Evolutionary conservation across 2,329 filamentous ascomycete genomes (phyloP), one percentile per base, ranked within the genome.

Genomic region (Aureobasidium zeae): DNA sequence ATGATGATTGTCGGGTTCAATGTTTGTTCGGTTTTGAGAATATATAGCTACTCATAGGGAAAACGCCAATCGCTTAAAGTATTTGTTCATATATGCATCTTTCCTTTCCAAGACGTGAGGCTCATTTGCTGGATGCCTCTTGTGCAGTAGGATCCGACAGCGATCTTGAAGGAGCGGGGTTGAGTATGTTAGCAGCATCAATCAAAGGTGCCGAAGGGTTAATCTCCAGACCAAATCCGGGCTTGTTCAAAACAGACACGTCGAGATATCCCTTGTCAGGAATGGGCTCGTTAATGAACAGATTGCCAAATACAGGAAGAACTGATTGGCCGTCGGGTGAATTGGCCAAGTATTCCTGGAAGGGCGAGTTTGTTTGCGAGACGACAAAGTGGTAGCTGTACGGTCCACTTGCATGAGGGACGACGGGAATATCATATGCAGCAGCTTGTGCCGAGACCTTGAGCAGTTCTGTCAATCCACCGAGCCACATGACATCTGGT

Each of bases 381-480:
- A 94, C 81, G 52, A 94, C 88, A 59, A 93, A 95, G 66, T 95
- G 88, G 66, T 95, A 95, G 57, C 85, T 91, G 69, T 95, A 95
- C 3, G 88, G 85, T 1, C 88, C 88, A 49, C 83, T 91, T 32
- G 88, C 88, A 60, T 95, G 88, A n/a, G 88, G 88, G 11, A 95
- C 86, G 12, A 95, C 87, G 10, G 88, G 88, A 48, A 95, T 83
- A 58, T 95, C 88, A 64, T 95, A 95, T 16, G 88, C 88, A 4
- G 87, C 78, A 3, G 88, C 88, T 77, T 93, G 82, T 43, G 87
- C 83, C 12, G 86, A 76, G 41, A 95, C 82, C 65, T 86, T 91
- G 52, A 95, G 78, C 46, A 95, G 73, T 65, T 95, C 88, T 1
- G 88, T 95, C 72, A 95, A 64, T 49, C 88, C 88, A 50, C 88